Conservation (phyloP, 2,329 filamentous ascomycete genomes). For the Decorospora gaudefroyi region DNA sequence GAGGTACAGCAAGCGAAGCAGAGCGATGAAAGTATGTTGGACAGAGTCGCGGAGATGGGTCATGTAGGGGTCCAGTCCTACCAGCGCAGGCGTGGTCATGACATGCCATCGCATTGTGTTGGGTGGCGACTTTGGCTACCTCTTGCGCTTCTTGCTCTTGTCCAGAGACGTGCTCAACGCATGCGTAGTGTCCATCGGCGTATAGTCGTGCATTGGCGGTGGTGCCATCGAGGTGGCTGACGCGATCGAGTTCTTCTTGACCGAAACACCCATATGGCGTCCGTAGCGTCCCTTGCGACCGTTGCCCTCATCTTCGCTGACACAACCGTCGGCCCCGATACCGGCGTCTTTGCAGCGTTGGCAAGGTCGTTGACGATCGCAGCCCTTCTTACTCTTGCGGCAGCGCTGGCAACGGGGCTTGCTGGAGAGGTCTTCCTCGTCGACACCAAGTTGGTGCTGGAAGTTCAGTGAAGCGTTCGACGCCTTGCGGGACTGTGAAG, state of each 20-base stretch:
- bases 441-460: conserved; percentile 64
- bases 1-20: conserved; percentile 5
- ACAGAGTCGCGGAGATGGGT: conserved; percentile 14
- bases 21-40: conserved; percentile 11
- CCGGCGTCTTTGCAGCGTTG: conserved; percentile 95
- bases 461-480: conserved; percentile 72
- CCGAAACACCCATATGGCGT: conserved; percentile 68
- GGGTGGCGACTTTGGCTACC: conserved; percentile 55
- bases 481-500: conserved; percentile 72
- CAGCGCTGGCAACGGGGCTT: conserved; percentile 98
- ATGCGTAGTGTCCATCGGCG: conserved; percentile 22
- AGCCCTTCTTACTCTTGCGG: conserved; percentile 99
- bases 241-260: conserved; percentile 57
- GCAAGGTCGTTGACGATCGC: conserved; percentile 93
- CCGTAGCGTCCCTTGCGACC: conserved; percentile 92
- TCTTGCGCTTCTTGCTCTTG: conserved; percentile 73
- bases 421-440: conserved; percentile 88
- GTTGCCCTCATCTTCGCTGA: conserved; percentile 97
- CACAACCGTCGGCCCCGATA: conserved; percentile 87
- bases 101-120: too few species aligned
- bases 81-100: too few species aligned
- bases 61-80: too few species aligned
- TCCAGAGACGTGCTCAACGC: conserved; percentile 47
- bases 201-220: conserved; percentile 41
- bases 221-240: conserved; percentile 43